Percentiles rank a stretch among this genome's conserved stretches.
These are phyloP conservation scores for Collybiopsis luxurians DNA, from an alignment of 768 basidiomycete genomes.

Conservation along the genomic window DNA sequence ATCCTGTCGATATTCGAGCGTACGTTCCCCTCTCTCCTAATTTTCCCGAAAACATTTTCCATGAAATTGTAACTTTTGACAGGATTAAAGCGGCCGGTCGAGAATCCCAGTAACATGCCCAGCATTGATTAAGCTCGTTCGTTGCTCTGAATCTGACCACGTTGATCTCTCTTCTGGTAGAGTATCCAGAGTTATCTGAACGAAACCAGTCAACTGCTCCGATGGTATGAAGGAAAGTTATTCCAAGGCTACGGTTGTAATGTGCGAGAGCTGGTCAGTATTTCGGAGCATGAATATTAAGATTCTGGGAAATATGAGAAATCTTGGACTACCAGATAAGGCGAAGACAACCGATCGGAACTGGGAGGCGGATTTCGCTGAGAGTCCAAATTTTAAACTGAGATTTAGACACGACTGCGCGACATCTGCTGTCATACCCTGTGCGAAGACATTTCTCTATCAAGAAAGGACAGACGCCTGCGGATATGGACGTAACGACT, in stretches of 20 bases:
- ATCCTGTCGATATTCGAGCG: slow-evolving; percentile 42
- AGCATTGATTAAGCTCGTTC: slow-evolving; percentile 40
- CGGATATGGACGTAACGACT: slow-evolving; percentile 61
- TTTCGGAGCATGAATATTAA: slow-evolving; percentile 38
- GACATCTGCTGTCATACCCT: slow-evolving; percentile 37
- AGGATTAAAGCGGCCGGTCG: slow-evolving; percentile 47
- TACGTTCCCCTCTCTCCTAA: slow-evolving; percentile 32
- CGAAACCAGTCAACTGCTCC: slow-evolving; percentile 42
- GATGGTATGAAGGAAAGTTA: slow-evolving; percentile 51
- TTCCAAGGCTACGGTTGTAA: slow-evolving; percentile 22
- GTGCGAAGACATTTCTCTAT: too few relatives aligned
- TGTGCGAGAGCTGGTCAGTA: slow-evolving; percentile 46
- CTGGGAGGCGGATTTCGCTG: slow-evolving; percentile 16
- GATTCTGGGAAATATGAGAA: slow-evolving; percentile 39
- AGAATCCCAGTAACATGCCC: slow-evolving; percentile 47
- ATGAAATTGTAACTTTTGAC: slow-evolving; percentile 46
- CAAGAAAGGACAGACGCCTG: slow-evolving; percentile 23
- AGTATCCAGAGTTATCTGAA: slow-evolving; percentile 23
- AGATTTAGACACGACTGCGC: slow-evolving; percentile 40
- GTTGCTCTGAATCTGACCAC: not conserved
- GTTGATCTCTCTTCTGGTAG: not conserved
- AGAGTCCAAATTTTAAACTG: too few relatives aligned
- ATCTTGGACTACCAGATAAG: slow-evolving; percentile 44
- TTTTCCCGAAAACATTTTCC: slow-evolving; percentile 38
- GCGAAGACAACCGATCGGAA: slow-evolving; percentile 44